Evolutionary conservation across 192 early-diverging fungal species (phyloP), one percentile per base, ranked within the genome.

Genomic region (Allomyces arbusculus): DNA sequence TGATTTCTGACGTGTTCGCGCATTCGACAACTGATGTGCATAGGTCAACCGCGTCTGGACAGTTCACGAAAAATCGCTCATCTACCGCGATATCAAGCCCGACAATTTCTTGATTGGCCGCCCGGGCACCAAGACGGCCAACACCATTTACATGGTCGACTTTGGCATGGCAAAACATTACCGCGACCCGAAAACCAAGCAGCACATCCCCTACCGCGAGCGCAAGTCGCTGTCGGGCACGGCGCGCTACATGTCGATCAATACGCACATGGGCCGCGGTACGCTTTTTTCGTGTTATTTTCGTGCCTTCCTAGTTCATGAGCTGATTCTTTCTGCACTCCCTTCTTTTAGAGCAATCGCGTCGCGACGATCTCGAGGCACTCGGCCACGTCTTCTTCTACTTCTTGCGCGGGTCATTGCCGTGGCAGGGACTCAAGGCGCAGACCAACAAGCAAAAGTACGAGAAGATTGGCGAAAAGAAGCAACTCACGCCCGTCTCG

Each of bases 91-190:
- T 75, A 95, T 98, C 74, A 98, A 98, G 74, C 95, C 95, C 40
- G 95, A 98, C 73, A 98, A 98, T 79, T 98, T 98, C 69, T 76
- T 98, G 69, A 85, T 95, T 63, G 95, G 95, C 22, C 82, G 87
- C 33, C 86, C 82, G 5, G 73, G 75, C 44, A 81, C 84, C 10
- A 75, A 79, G 24, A 73, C 73, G 24, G 77, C 77, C 61, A 87
- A 83, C 66, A 72, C 80, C 70, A 80, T 98, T 23, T 89, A 87
- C 73, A 84, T 98, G 69, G 87, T 98, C 67, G 95, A 98, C 78
- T 96, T 96, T 82, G 95, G 95, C 61, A 94, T 98, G 92, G 95
- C 92, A 44, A 98, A 98, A 76, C 84, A 92, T 69, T 98, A 95
- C 69, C 82, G 93, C 23, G 95, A 98, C 74, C 92, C 94, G 28